Conservation (phyloP, 805 yeast species). For the Hanseniaspora occidentalis region DNA sequence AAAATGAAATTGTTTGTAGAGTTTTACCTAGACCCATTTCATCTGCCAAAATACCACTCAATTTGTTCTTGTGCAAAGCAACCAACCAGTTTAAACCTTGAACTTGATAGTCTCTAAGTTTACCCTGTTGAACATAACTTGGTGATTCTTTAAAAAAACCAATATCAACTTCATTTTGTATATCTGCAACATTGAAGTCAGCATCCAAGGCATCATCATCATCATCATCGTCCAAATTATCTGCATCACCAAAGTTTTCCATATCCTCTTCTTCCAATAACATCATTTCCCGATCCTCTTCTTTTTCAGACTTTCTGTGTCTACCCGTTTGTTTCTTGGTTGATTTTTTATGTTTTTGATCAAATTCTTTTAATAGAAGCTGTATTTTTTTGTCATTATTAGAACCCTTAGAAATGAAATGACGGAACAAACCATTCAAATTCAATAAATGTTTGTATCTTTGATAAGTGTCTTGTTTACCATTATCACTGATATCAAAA, state of each 20-base stretch:
- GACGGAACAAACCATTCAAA: conserved; percentile 75
- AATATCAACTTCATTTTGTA: conserved; percentile 34
- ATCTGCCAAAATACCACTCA: conserved; percentile 91
- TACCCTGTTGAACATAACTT: conserved; percentile 55
- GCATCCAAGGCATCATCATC: conserved; percentile 38
- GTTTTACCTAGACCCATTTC: conserved; percentile 99
- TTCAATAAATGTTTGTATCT: conserved; percentile 73
- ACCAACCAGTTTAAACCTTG: conserved; percentile 95
- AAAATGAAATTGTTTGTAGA: conserved; percentile 81
- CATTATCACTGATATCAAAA: conserved; percentile 38
- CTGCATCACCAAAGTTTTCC: no score
- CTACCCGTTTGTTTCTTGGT: conserved; percentile 10
- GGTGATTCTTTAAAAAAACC: conserved; percentile 80
- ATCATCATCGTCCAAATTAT: conserved; percentile 72
- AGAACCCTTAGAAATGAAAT: conserved; percentile 73
- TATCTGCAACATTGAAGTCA: conserved; percentile 66
- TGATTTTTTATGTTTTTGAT: conserved; percentile 28
- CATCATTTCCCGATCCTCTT: conserved; percentile 46
- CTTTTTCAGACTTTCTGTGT: conserved; percentile 83
- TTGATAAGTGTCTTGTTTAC: conserved; percentile 56
- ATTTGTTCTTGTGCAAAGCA: conserved; percentile 71
- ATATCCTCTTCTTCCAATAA: not conserved
- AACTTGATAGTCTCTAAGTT: conserved; percentile 78
- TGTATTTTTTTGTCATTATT: conserved; percentile 65
- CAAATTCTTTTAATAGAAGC: conserved; percentile 44